These are phyloP conservation scores for Alternaria sp. DNA, from an alignment of 2,329 filamentous ascomycete genomes.

Conservation along the genomic window DNA sequence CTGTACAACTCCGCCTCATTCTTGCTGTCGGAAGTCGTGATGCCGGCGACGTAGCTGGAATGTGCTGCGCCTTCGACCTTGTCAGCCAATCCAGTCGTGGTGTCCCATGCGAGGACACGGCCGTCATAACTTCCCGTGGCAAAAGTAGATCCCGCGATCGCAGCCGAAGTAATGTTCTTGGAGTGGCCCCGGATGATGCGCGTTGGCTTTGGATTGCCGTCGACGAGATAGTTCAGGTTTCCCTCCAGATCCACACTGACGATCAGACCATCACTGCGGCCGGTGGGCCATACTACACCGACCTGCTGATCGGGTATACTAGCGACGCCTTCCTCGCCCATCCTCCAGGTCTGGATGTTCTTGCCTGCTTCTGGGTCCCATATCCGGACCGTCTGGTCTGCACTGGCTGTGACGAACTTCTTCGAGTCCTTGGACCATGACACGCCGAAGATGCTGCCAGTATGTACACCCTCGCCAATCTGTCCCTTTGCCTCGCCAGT, in stretches of 20 bases:
- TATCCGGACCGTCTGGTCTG: slow-evolving; percentile 91
- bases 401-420: slow-evolving; percentile 86
- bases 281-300: slow-evolving; percentile 87
- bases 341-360: slow-evolving; percentile 79
- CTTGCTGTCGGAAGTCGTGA: slow-evolving; percentile 59
- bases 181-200: slow-evolving; percentile 85
- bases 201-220: slow-evolving; percentile 72
- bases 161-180: slow-evolving; percentile 84
- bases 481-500: slow-evolving; percentile 81
- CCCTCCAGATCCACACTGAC: slow-evolving; percentile 89
- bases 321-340: slow-evolving; percentile 75
- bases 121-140: slow-evolving; percentile 95
- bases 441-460: slow-evolving; percentile 89
- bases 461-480: slow-evolving; percentile 85
- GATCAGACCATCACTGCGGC: slow-evolving; percentile 82
- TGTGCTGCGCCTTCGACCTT: slow-evolving; percentile 81
- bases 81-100: slow-evolving; percentile 70
- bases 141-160: slow-evolving; percentile 67
- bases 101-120: slow-evolving; percentile 82
- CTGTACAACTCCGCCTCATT: slow-evolving; percentile 69
- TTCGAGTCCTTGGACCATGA: slow-evolving; percentile 89
- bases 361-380: slow-evolving; percentile 88
- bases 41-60: slow-evolving; percentile 82
- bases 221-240: slow-evolving; percentile 85
- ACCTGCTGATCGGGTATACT: slow-evolving; percentile 88